Conservation (phyloP, 2,329 filamentous ascomycete species). For the Alternaria brassicicola region DNA sequence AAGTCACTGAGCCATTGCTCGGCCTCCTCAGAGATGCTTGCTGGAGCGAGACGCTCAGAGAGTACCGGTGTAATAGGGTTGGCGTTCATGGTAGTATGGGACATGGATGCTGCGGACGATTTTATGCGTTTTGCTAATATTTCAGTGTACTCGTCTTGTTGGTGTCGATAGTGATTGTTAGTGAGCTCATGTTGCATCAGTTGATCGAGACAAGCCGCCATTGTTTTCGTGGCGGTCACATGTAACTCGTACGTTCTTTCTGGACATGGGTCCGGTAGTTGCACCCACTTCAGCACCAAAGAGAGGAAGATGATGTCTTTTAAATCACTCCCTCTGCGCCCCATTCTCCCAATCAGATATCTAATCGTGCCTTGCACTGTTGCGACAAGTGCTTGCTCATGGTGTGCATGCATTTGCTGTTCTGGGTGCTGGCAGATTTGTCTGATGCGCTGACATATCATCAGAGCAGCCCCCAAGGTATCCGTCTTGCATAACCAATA, state of each 20-base stretch:
- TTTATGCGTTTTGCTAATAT: neutral
- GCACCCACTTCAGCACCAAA: conserved; percentile 24
- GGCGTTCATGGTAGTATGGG: neutral
- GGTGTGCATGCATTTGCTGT: neutral
- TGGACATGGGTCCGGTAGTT: conserved; percentile 1
- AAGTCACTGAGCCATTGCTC: conserved; percentile 24
- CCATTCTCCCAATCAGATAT: conserved; percentile 21
- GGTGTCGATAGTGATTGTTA: conserved; percentile 2
- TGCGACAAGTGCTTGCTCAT: conserved; percentile 3
- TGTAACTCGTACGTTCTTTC: conserved; percentile 6
- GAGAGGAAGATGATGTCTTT: conserved; percentile 31
- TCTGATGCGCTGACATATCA: conserved; percentile 40
- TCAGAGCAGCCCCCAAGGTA: conserved; percentile 39
- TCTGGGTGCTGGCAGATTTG: neutral
- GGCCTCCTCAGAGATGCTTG: conserved; percentile 5
- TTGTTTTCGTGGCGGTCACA: conserved; percentile 7
- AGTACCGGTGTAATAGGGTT: neutral
- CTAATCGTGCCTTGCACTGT: conserved; percentile 21
- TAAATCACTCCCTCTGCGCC: conserved; percentile 24
- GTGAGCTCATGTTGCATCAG: conserved; percentile 15
- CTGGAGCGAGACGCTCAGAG: neutral
- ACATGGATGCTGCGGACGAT: neutral
- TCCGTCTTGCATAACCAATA: conserved; percentile 38
- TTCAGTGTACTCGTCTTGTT: conserved; percentile 1
- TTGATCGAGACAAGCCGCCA: conserved; percentile 21